Conservation (phyloP, 2,329 filamentous ascomycete species). For the Paracoccidioides brasiliensis region DNA sequence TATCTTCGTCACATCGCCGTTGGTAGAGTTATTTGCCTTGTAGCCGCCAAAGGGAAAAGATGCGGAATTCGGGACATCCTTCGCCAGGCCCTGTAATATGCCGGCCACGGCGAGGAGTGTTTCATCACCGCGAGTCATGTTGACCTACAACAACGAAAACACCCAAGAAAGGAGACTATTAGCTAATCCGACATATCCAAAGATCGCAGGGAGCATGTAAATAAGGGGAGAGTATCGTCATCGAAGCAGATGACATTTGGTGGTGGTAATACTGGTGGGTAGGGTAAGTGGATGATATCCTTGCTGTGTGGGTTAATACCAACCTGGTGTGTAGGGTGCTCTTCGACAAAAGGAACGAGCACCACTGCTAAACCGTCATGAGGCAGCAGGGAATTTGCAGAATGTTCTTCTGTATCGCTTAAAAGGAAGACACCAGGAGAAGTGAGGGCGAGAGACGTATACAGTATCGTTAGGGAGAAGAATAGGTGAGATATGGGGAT, state of each 20-base stretch:
- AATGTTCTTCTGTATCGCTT: slow-evolving; percentile 11
- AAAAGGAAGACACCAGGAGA: not conserved
- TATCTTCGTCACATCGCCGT: slow-evolving; percentile 44
- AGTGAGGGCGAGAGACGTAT: not conserved
- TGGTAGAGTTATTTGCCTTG: slow-evolving; percentile 24
- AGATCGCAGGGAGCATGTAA: slow-evolving; percentile 2
- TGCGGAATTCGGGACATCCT: slow-evolving; percentile 25
- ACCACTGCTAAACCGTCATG: slow-evolving; percentile 5
- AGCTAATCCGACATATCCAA: not conserved
- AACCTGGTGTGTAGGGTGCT: slow-evolving; percentile 3
- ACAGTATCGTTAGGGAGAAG: not conserved
- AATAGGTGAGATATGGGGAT: not conserved
- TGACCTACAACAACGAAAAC: slow-evolving; percentile 17
- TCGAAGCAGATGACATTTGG: slow-evolving; percentile 4
- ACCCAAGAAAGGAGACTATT: slow-evolving; percentile 5
- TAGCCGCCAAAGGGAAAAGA: slow-evolving; percentile 11
- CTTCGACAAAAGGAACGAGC: slow-evolving; percentile 2
- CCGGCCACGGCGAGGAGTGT: slow-evolving; percentile 35
- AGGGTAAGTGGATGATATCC: not conserved
- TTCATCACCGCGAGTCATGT: slow-evolving; percentile 36
- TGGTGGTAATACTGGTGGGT: not conserved
- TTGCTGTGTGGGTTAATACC: not conserved
- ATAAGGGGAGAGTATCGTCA: slow-evolving; percentile 2
- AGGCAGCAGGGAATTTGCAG: slow-evolving; percentile 5
- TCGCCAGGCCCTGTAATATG: slow-evolving; percentile 35